phyloP scores from a whole-genome alignment of 768 basidiomycete genomes.

The Russula sp. region DNA sequence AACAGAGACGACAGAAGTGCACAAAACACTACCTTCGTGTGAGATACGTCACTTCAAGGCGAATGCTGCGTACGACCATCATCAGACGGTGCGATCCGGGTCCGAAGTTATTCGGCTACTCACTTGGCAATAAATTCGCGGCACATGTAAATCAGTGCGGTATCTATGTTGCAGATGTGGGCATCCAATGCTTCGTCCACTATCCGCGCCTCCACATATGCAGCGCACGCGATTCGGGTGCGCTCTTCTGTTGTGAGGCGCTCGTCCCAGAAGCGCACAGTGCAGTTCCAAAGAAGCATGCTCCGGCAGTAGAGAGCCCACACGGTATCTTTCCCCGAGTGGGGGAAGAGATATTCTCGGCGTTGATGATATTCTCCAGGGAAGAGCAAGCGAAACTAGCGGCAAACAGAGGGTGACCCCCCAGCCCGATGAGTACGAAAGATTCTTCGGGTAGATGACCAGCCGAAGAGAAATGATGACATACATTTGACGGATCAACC shows the following conservation, averaged over 20 bases:
- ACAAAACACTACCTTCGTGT: slow-evolving; percentile 15
- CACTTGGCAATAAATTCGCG: slow-evolving; percentile 21
- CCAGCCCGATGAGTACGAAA: neutral
- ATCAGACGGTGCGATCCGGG: neutral
- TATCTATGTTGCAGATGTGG: slow-evolving; percentile 67
- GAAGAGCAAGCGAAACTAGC: slow-evolving; percentile 57
- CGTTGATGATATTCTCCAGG: slow-evolving; percentile 65
- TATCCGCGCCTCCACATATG: slow-evolving; percentile 57
- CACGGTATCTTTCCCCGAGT: slow-evolving; percentile 65
- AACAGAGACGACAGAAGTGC: neutral
- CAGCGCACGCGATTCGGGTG: slow-evolving; percentile 51
- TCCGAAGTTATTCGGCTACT: neutral
- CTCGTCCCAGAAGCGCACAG: slow-evolving; percentile 43
- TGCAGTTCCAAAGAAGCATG: slow-evolving; percentile 76
- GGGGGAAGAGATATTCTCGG: slow-evolving; percentile 32
- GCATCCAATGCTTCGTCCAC: slow-evolving; percentile 61
- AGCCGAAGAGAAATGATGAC: slow-evolving; percentile 21
- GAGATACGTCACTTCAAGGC: slow-evolving; percentile 22
- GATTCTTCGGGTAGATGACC: neutral
- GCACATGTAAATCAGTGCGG: slow-evolving; percentile 35
- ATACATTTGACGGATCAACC: slow-evolving; percentile 59
- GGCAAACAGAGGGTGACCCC: neutral
- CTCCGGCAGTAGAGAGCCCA: slow-evolving; percentile 80
- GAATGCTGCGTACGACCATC: slow-evolving; percentile 6
- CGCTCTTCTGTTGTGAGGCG: slow-evolving; percentile 42